These are phyloP conservation scores for Xylaria polymorpha DNA, from an alignment of 2,329 filamentous ascomycete species.

Conservation along the genomic window DNA sequence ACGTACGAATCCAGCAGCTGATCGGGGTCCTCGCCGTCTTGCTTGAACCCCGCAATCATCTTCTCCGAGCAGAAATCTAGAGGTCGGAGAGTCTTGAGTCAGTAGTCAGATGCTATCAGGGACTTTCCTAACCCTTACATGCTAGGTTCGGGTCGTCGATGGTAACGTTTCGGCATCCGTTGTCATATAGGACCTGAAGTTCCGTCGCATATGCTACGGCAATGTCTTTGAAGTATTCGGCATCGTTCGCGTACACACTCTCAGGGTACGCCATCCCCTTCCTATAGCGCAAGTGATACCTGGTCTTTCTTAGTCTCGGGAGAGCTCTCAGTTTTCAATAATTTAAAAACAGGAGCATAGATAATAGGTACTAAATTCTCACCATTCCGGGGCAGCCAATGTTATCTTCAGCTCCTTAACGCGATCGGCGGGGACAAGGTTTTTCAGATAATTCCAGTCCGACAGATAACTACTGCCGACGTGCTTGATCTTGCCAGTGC, in stretches of 20 bases:
- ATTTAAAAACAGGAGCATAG: not conserved
- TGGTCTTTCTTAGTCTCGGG: slow-evolving; percentile 30
- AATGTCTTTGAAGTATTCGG: slow-evolving; percentile 73
- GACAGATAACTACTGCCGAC: slow-evolving; percentile 57
- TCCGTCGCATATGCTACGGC: slow-evolving; percentile 69
- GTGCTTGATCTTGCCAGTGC: slow-evolving; percentile 60
- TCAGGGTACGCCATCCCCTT: slow-evolving; percentile 67
- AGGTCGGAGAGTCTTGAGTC: not conserved
- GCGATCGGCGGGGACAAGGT: slow-evolving; percentile 66
- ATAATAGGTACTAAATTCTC: slow-evolving; percentile 5
- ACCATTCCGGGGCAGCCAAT: slow-evolving; percentile 64
- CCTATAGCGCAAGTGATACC: slow-evolving; percentile 67
- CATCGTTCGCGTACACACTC: slow-evolving; percentile 66
- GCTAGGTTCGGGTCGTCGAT: slow-evolving; percentile 75
- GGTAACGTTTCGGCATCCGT: slow-evolving; percentile 72
- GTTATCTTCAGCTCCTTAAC: slow-evolving; percentile 69
- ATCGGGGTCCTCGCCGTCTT: slow-evolving; percentile 75
- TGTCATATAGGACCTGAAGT: slow-evolving; percentile 69
- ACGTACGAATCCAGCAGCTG: slow-evolving; percentile 80
- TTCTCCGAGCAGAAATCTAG: slow-evolving; percentile 79
- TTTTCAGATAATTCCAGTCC: slow-evolving; percentile 58
- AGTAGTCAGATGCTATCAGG: not conserved
- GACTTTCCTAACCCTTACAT: slow-evolving; percentile 59
- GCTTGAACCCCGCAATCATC: slow-evolving; percentile 77
- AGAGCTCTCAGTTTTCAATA: not conserved